Evolutionary conservation across 495 filamentous ascomycete species (phyloP).

Genomic region (Entonaema liquescens): DNA sequence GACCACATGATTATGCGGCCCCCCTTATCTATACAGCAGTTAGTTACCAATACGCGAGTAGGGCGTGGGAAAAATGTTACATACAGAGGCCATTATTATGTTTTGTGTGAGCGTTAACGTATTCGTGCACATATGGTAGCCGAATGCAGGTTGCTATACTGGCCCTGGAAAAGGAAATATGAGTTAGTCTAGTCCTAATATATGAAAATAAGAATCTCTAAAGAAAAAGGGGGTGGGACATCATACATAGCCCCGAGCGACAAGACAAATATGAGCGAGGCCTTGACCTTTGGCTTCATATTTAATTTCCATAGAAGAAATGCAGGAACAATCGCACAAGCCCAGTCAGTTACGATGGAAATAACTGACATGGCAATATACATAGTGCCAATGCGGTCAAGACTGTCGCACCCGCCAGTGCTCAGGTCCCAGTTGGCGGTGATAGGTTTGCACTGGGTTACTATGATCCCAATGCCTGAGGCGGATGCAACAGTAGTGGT

Average conservation of each 20-base stretch:
- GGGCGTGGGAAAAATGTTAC: neutral
- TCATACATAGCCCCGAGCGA: conserved; percentile 35
- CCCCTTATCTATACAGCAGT: conserved; percentile 10
- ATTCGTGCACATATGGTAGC: conserved; percentile 16
- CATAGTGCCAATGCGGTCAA: neutral
- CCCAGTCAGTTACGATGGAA: conserved; percentile 30
- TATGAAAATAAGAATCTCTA: neutral
- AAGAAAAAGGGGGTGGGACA: neutral
- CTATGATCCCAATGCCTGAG: conserved; percentile 13
- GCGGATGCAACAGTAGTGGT: neutral
- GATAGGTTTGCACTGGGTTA: conserved; percentile 25
- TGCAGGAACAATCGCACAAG: conserved; percentile 25
- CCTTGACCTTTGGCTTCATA: conserved; percentile 29
- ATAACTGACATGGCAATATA: conserved; percentile 3
- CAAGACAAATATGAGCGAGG: conserved; percentile 29
- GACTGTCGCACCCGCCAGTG: neutral
- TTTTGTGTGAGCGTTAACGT: neutral
- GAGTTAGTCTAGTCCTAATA: neutral
- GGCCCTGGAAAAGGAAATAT: conserved; percentile 12
- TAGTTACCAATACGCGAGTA: neutral
- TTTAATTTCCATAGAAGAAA: conserved; percentile 36
- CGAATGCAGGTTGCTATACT: conserved; percentile 31
- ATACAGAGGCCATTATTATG: conserved; percentile 16
- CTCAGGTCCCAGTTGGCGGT: conserved; percentile 21
- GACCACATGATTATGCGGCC: conserved; percentile 30